Evolutionary conservation across 768 basidiomycete genomes (phyloP), one percentile per base, ranked within the genome.

Genomic region (Lyophyllum shimeji): DNA sequence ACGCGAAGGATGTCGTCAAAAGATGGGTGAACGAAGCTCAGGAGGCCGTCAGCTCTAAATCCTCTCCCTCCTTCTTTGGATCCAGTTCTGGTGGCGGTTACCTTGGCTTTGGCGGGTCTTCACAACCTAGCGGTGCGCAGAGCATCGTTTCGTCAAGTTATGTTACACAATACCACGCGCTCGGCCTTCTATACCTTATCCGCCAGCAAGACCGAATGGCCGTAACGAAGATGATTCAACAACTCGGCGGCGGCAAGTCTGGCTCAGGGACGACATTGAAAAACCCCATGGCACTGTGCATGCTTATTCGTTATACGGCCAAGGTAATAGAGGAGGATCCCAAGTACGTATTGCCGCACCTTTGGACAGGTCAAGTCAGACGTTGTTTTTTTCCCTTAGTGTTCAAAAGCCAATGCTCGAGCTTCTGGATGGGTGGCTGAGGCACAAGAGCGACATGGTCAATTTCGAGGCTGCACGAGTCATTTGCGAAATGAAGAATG

Each of bases 401-500:
- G 77, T 95, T 23, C 94, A 96, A 71, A 86, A 83, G 58, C 94
- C 92, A 65, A 96, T 98, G 82, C 78, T 93, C 50, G 97, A 98
- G 60, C 81, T 97, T 42, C 79, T 98, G 34, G 97, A 98, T 68
- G 88, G 90, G 31, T 95, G 95, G 87, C 77, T 98, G 57, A 86
- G 95, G 56, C 97, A 99, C 75, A 99, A 99, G 79, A 97, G 94
- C 63, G 97, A 99, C 69, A 99, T 98, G 96, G 97, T 99, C 67
- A 98, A 98, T 74, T 91, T 95, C 58, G 97, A 99, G 71, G 97
- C 97, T 20, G 96, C 97, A 3, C 89, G 97, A 43, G 95, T 87
- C 7, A 96, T 99, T 59, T 98, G 95, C 69, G 96, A 98, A 70
- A 92, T 96, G 90, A 90, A 87, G 72, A 85, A 87, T 58, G 89